Evolutionary conservation across 805 yeast genomes (phyloP).

Genomic region (Metschnikowia aberdeeniae): DNA sequence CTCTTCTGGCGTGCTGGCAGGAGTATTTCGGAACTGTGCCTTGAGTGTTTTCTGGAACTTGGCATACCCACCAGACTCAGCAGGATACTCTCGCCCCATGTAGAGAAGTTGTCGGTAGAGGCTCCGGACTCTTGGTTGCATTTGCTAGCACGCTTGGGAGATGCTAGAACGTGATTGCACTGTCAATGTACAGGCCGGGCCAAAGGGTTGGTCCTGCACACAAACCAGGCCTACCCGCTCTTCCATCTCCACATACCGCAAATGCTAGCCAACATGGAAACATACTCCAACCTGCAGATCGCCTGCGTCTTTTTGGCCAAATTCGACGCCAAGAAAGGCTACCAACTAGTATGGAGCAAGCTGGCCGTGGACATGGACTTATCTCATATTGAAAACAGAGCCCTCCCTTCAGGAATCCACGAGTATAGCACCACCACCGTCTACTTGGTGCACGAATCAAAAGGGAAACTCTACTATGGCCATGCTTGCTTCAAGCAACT

Average conservation of each 20-base stretch:
- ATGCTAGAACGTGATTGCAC: too few species aligned
- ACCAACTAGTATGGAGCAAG: slow-evolving; percentile 35
- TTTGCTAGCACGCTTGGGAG: not conserved
- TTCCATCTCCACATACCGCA: too few species aligned
- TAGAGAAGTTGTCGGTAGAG: slow-evolving; percentile 24
- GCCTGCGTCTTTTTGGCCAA: slow-evolving; percentile 32
- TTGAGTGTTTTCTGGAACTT: slow-evolving; percentile 22
- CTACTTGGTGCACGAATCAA: slow-evolving; percentile 26
- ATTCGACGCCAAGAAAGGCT: slow-evolving; percentile 35
- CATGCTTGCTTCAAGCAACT: slow-evolving; percentile 30
- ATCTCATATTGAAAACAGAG: slow-evolving; percentile 36
- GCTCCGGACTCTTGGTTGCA: slow-evolving; percentile 16
- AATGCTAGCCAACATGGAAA: slow-evolving; percentile 1
- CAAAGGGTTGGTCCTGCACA: too few species aligned
- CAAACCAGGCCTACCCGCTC: too few species aligned
- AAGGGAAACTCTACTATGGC: slow-evolving; percentile 30
- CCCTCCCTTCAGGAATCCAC: slow-evolving; percentile 41
- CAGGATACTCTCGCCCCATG: slow-evolving; percentile 37
- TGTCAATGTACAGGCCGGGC: too few species aligned
- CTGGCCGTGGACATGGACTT: slow-evolving; percentile 15
- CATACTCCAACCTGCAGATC: slow-evolving; percentile 20
- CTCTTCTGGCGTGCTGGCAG: slow-evolving; percentile 14
- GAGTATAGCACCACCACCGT: slow-evolving; percentile 28
- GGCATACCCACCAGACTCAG: slow-evolving; percentile 25
- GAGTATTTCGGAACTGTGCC: slow-evolving; percentile 17